Evolutionary conservation across 805 yeast species (phyloP), one percentile per base, ranked within the genome.

Genomic region (Teunomyces lycoperdinae): DNA sequence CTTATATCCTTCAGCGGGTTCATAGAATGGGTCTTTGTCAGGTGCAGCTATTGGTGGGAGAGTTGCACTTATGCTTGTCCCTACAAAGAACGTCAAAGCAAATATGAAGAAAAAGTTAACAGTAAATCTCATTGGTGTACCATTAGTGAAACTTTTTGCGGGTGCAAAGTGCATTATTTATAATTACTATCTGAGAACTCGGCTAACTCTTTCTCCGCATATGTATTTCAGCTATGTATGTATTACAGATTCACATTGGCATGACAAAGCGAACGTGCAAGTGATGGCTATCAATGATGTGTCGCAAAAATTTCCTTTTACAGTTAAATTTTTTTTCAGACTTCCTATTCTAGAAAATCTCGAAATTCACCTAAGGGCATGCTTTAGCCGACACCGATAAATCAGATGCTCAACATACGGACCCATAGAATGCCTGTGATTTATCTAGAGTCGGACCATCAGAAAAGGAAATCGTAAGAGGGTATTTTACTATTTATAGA

Each of bases 11-110:
- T 40, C 44, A 1, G 65, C 64, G 3, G 64, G 57, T 2, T 20
- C 31, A 46, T 66, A 65, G 46, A 64, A 66, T 2, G 50, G 47
- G 46, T 65, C 71, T 14, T 58, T 9, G 11, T 42, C 39, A 5
- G 45, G 45, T 20, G 28, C 24, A 14, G 32, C 39, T 9, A 38
- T 9, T 5, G 41, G 29, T 2, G 41, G 41, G 9, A 38, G 41
- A 10, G 29, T 24, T n/a, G 41, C 41, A 10, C 29, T 30, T 9
- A 38, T 8, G 3, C 17, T 10, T 13, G 24, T 9, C 5, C 41
- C 41, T 4, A 17, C 39, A 38, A 38, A 14, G 17, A n/a, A 38
- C 9, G 41, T 38, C 10, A 38, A 26, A 10, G 30, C 41, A 38
- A 38, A 38, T 11, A 38, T 7, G 10, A 28, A 20, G 27, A 35